Evolutionary conservation across 805 yeast species (phyloP).

Genomic region (Citeromyces nyonsensis): DNA sequence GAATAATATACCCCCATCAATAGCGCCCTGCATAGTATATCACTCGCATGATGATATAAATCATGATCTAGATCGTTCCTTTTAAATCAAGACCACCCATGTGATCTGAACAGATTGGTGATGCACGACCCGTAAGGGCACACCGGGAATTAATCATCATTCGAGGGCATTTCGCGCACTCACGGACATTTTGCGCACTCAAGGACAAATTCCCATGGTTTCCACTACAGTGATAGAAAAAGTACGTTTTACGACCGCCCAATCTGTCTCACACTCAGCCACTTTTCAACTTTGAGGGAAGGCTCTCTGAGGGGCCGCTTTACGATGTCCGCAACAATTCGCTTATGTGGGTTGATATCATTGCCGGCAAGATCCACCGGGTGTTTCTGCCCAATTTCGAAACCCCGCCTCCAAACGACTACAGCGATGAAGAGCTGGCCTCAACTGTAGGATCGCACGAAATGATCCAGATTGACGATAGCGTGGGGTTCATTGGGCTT

Average conservation of each 20-base stretch:
- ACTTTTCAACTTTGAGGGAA: slow-evolving; percentile 15
- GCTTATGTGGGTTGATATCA: slow-evolving; percentile 31
- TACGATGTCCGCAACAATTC: slow-evolving; percentile 41
- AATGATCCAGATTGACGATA: slow-evolving; percentile 19
- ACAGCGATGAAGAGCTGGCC: slow-evolving; percentile 9
- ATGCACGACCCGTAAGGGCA: too few relatives aligned
- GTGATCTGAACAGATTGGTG: too few relatives aligned
- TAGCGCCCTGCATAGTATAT: too few relatives aligned
- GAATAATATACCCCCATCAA: too few relatives aligned
- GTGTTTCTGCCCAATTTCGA: slow-evolving; percentile 8
- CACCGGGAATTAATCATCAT: too few relatives aligned
- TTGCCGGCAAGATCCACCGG: slow-evolving; percentile 22
- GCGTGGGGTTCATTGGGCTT: slow-evolving; percentile 62
- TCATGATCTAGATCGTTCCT: too few relatives aligned
- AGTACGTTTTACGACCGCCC: too few relatives aligned
- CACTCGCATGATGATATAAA: too few relatives aligned
- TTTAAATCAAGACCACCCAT: too few relatives aligned
- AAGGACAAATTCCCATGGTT: too few relatives aligned
- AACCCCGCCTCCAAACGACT: slow-evolving; percentile 6
- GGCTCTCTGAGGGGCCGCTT: slow-evolving; percentile 54
- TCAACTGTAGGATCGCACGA: slow-evolving; percentile 16
- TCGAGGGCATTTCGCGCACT: too few relatives aligned
- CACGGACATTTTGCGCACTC: too few relatives aligned
- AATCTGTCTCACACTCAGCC: slow-evolving; percentile 5
- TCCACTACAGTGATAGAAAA: neutral